These are phyloP conservation scores for Acer yangbiense DNA, from an alignment of 345 rosid species.

Conservation along the genomic window DNA sequence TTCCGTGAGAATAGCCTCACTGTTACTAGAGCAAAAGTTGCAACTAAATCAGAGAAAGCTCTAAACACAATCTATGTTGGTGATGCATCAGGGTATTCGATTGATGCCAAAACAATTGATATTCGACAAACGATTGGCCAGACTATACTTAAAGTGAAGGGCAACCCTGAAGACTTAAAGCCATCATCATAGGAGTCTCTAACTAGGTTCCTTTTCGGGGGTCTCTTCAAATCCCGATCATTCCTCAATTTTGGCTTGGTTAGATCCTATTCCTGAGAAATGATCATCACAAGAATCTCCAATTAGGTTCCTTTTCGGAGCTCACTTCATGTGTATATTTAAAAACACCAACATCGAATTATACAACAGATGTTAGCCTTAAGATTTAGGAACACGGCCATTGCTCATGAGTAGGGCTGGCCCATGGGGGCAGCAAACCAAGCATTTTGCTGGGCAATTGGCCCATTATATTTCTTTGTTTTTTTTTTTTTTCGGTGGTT, in stretches of 20 bases:
- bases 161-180: slow-evolving; percentile 56
- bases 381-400: slow-evolving; percentile 19
- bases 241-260: slow-evolving; percentile 90
- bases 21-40: slow-evolving; percentile 85
- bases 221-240: slow-evolving; percentile 85
- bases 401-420: neutral
- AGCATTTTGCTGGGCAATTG: no score
- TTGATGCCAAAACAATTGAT: slow-evolving; percentile 76
- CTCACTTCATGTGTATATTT: slow-evolving; percentile 21
- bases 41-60: slow-evolving; percentile 85
- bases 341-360: neutral
- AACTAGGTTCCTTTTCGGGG: slow-evolving; percentile 78
- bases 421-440: no score
- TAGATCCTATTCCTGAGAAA: slow-evolving; percentile 70
- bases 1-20: slow-evolving; percentile 91
- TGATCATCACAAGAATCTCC: neutral
- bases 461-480: no score
- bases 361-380: neutral
- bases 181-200: slow-evolving; percentile 63
- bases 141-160: slow-evolving; percentile 87
- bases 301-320: neutral
- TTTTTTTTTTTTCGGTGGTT: no score
- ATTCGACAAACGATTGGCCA: slow-evolving; percentile 74
- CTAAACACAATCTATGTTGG: slow-evolving; percentile 79
- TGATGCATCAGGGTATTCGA: slow-evolving; percentile 75